Conservation (phyloP, 2,329 filamentous ascomycete genomes). For the Aureobasidium mangrovei region DNA sequence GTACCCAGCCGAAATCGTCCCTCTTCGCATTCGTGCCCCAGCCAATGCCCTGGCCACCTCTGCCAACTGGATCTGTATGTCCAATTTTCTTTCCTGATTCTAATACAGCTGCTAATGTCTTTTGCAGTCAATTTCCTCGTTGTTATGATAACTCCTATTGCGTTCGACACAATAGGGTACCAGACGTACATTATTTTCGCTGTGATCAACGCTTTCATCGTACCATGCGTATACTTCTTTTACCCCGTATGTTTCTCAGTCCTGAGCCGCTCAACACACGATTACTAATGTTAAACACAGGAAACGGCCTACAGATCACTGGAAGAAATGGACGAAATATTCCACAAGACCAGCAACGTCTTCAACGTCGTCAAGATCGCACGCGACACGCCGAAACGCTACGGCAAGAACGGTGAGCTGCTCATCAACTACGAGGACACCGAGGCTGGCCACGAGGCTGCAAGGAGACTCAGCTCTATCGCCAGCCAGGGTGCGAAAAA, state of each 20-base stretch:
- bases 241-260: conserved; percentile 10
- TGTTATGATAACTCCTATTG: conserved; percentile 54
- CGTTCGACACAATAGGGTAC: conserved; percentile 49
- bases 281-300: not conserved
- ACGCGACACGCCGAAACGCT: conserved; percentile 44
- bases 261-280: no score
- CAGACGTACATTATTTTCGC: conserved; percentile 57
- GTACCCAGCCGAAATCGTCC: conserved; percentile 20
- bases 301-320: conserved; percentile 56
- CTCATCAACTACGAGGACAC: conserved; percentile 44
- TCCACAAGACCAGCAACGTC: conserved; percentile 45
- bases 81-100: not conserved
- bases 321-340: conserved; percentile 59
- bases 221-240: conserved; percentile 36
- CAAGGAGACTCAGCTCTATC: no score
- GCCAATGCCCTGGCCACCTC: conserved; percentile 31
- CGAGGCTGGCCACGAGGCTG: conserved; percentile 16
- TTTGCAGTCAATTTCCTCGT: conserved; percentile 27
- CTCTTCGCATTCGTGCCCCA: conserved; percentile 19
- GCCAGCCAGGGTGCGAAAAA: no score
- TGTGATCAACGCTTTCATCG: conserved; percentile 47
- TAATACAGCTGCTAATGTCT: not conserved
- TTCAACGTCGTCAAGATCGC: conserved; percentile 44
- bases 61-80: conserved; percentile 41
- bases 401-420: conserved; percentile 50